Conservation (phyloP, 345 rosid species). For the Eucalyptus polybractea region DNA sequence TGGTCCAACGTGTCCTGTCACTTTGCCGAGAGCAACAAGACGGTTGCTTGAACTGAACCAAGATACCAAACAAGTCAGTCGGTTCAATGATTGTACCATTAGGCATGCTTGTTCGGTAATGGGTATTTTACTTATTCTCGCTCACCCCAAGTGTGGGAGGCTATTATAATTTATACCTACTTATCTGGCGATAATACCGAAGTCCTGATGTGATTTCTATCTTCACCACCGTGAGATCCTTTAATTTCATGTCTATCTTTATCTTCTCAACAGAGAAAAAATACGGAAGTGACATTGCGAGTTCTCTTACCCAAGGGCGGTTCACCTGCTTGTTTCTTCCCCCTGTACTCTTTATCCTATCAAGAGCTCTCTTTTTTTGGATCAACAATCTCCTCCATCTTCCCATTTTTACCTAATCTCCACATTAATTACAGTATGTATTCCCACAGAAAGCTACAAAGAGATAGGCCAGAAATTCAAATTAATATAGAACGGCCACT, state of each 20-base stretch:
- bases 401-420: background rate
- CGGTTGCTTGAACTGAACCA: fast-evolving
- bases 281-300: no score
- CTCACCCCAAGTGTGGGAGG: fast-evolving
- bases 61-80: fast-evolving
- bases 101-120: no score
- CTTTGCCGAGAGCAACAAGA: fast-evolving
- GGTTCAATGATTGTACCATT: fast-evolving
- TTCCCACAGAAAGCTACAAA: background rate
- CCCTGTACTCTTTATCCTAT: background rate
- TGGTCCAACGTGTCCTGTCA: background rate
- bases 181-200: fast-evolving
- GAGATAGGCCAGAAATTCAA: background rate
- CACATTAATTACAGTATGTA: background rate
- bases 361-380: background rate
- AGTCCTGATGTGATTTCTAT: fast-evolving
- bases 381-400: background rate
- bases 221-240: fast-evolving
- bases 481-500: background rate
- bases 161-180: fast-evolving
- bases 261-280: fast-evolving
- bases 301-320: fast-evolving
- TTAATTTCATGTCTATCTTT: fast-evolving
- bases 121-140: no score
- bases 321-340: no score